Evolutionary conservation across 441 rosid species (phyloP), one percentile per base, ranked within the genome.

Genomic region (Biscutella laevigata): DNA sequence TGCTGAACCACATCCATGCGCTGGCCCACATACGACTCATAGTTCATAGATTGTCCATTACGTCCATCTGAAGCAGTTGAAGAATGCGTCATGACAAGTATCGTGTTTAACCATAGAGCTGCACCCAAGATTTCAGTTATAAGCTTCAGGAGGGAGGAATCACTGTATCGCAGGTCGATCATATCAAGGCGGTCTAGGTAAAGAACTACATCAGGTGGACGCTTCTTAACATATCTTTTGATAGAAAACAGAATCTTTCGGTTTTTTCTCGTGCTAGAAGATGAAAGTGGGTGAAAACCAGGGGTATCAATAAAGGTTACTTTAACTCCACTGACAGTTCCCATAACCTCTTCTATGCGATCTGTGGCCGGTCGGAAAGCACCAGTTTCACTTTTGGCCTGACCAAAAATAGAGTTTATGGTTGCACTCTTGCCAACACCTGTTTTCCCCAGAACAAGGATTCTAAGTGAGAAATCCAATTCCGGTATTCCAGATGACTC

Each of bases 401-500:
- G 86, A 69, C 78, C 83, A 42, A 88, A 79, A n/a, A 91, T 67
- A 7, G 98, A 85, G 73, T 91, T 91, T 73, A 83, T 80, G 22
- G 98, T 87, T 30, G 98, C 95, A 69, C 98, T 91, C 80, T 91
- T 91, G 68, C 98, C 94, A n/a, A 85, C 92, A 15, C 96, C 95
- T 12, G 98, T 81, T 76, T 73, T 91, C 46, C 98, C 96, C 21
- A 91, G 64, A 46, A 87, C 88, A 44, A 91, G 86, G 64, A 87
- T 71, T 73, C 83, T 73, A 29, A 83, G 14, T 29, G 94, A 76
- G 69, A 80, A 81, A 74, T 87, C 72, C 38, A 87, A 54, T 54
- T 75, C 79, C 11, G 86, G 88, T 44, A 45, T n/a, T 19, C 86
- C 92, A 68, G 79, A 52, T 19, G 72, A 75, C 78, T 91, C 96